These are phyloP conservation scores for Microsporum ferrugineum DNA, from an alignment of 2,329 filamentous ascomycete species.

Conservation along the genomic window DNA sequence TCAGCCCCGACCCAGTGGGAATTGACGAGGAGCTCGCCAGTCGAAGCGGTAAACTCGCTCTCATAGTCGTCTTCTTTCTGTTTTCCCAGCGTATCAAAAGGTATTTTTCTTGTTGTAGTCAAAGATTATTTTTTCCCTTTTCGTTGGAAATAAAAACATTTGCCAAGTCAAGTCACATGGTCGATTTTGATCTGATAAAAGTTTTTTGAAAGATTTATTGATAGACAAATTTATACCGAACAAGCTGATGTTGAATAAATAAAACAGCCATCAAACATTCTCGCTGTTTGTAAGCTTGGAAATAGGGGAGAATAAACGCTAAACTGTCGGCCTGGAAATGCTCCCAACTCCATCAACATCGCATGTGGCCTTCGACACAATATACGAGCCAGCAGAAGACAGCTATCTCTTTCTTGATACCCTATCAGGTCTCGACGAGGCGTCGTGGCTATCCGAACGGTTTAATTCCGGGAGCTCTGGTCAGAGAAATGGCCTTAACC, in stretches of 20 bases:
- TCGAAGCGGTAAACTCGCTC: conserved; percentile 25
- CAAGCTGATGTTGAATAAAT: background rate
- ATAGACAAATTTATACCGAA: background rate
- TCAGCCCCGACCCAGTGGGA: conserved; percentile 32
- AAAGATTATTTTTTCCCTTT: background rate
- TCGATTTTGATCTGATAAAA: conserved; percentile 3
- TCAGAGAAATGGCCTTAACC: conserved; percentile 9
- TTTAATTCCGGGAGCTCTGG: conserved; percentile 37
- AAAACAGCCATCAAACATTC: background rate
- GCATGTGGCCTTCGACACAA: conserved; percentile 74
- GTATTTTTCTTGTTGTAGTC: background rate
- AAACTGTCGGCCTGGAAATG: conserved; percentile 42
- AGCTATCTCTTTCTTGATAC: conserved; percentile 91
- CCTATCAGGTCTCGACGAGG: conserved; percentile 60
- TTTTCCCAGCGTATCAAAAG: conserved; percentile 7
- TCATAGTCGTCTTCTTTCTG: conserved; percentile 21
- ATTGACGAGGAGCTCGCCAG: conserved; percentile 32
- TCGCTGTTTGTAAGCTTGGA: background rate
- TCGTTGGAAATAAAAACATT: background rate
- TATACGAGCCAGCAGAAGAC: conserved; percentile 95
- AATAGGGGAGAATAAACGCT: background rate
- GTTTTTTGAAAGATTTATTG: background rate
- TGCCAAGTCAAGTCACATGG: background rate
- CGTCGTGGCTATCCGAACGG: conserved; percentile 52
- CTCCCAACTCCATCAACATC: conserved; percentile 87